Base-by-base conservation (phyloP, 192 early-diverging fungal genomes). In the Globomyces pollinis-pini region DNA sequence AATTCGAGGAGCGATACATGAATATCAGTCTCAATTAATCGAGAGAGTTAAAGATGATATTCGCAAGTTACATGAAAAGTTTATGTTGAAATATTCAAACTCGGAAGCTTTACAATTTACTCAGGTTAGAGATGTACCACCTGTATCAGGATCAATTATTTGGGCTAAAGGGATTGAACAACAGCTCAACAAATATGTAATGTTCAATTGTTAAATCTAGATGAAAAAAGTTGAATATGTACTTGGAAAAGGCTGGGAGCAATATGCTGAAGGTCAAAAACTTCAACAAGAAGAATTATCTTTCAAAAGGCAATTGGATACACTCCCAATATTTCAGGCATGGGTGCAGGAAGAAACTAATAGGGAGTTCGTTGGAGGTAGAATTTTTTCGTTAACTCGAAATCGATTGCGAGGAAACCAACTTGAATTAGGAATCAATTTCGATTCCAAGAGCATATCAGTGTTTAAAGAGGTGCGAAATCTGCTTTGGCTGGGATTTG, bases 401-500 rank as follows among this genome's bases (percentile, higher is more conserved):
- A 89, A 86, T 45, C 83, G 93, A 33, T 86, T 89, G 0, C 49
- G 34, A 30, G 65, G 64, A 23, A 74, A 73, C 50, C 31, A 35
- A 9, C 60, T 82, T 26, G 86, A 91, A 63, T 79, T 99, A 6
- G 79, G 79, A 47, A 83, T 99, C 57, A 94, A 91, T 64, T 99
- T 98, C 71, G 96, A 99, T 61, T 72, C 80, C 0, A 90, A 94
- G 66, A 84, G 92, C 56, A 91, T 99, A 53, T 89, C 92, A 0
- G 72, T 99, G 50, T 99, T 98, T 77, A 99, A 99, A 73, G 97
- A 99, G 71, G 94, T 99, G 29, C 84, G 94, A 32, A 91, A 98
- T 67, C 72, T 99, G 63, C 60, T 91, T n/a, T 96, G 91, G 92
- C 77, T 98, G 15, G 87, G 91, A 30, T 98, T 89, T 74, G 87